These are phyloP conservation scores for Butyriboletus appendiculatus DNA, from an alignment of 1,284 basidiomycete genomes.

Conservation along the genomic window DNA sequence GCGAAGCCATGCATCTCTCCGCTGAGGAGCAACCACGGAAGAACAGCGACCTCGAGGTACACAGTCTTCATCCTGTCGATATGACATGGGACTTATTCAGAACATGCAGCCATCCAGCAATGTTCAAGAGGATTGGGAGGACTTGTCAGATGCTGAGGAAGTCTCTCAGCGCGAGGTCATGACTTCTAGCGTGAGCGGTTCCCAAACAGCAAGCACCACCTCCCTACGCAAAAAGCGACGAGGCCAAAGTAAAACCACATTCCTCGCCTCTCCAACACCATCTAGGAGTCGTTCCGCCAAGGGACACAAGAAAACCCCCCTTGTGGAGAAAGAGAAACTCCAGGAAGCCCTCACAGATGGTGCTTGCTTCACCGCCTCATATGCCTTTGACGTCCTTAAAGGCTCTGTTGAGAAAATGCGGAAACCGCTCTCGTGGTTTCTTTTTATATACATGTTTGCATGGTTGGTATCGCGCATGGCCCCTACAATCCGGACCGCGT, in stretches of 20 bases:
- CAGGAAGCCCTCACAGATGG: slow-evolving; percentile 26
- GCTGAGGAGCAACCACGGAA: background rate
- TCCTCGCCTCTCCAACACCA: slow-evolving; percentile 10
- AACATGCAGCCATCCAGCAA: slow-evolving; percentile 9
- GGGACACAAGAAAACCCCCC: slow-evolving; percentile 14
- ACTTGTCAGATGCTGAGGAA: slow-evolving; percentile 21
- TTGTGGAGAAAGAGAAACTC: slow-evolving; percentile 24
- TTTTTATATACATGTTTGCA: slow-evolving; percentile 53
- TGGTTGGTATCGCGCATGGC: slow-evolving; percentile 43
- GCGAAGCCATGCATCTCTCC: slow-evolving; percentile 2
- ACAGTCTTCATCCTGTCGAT: background rate
- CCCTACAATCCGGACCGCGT: slow-evolving; percentile 42
- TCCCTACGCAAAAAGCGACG: slow-evolving; percentile 26
- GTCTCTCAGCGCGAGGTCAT: slow-evolving; percentile 7
- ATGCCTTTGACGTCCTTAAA: slow-evolving; percentile 47
- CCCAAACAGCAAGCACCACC: slow-evolving; percentile 9
- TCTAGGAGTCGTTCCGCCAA: slow-evolving; percentile 10
- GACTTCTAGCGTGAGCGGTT: slow-evolving; percentile 5
- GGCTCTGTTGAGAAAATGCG: slow-evolving; percentile 51
- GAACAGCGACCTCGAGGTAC: slow-evolving; percentile 12
- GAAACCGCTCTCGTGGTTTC: slow-evolving; percentile 53
- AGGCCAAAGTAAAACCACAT: slow-evolving; percentile 11
- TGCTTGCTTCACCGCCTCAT: slow-evolving; percentile 37
- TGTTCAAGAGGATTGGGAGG: slow-evolving; percentile 27
- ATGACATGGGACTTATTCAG: background rate